Percentiles rank a stretch among this genome's conserved stretches.
These are phyloP conservation scores for Penicillium hesseltinei DNA, from an alignment of 2,329 filamentous ascomycete species.

Conservation along the genomic window DNA sequence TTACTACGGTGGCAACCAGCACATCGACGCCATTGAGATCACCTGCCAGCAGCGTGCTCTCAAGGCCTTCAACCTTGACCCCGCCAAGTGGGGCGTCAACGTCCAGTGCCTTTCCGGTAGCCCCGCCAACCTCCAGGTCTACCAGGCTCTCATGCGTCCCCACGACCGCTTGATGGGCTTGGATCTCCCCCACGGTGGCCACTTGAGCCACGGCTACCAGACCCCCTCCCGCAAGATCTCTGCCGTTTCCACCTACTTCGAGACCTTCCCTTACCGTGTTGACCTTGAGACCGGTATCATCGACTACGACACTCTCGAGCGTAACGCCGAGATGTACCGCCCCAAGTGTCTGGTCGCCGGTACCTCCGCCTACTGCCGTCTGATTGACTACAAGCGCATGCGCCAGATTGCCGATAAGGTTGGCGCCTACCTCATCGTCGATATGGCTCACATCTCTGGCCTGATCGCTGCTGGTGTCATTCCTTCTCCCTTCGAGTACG, in stretches of 20 bases:
- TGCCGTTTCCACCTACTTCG: constrained; percentile 98
- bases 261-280: constrained; percentile 92
- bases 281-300: constrained; percentile 89
- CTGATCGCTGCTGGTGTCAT: constrained; percentile 89
- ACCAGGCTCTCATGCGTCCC: constrained; percentile 88
- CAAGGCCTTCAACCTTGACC: constrained; percentile 81
- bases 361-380: constrained; percentile 90
- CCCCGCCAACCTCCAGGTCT: constrained; percentile 96
- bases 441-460: constrained; percentile 97
- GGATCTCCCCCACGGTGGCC: constrained; percentile 92
- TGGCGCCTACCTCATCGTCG: constrained; percentile 86
- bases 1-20: constrained; percentile 99
- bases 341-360: constrained; percentile 95
- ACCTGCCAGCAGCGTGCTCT: constrained; percentile 94
- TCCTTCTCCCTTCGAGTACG: constrained; percentile 81
- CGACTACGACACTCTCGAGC: constrained; percentile 88
- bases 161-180: constrained; percentile 97
- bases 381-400: constrained; percentile 94
- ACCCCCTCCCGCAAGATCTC: constrained; percentile 93
- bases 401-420: constrained; percentile 86
- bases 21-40: constrained; percentile 94
- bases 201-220: constrained; percentile 96
- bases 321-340: constrained; percentile 82
- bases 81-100: constrained; percentile 95
- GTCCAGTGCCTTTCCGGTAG: constrained; percentile 91